Conservation (phyloP, 2,329 filamentous ascomycete genomes). For the Colletotrichum costaricense region DNA sequence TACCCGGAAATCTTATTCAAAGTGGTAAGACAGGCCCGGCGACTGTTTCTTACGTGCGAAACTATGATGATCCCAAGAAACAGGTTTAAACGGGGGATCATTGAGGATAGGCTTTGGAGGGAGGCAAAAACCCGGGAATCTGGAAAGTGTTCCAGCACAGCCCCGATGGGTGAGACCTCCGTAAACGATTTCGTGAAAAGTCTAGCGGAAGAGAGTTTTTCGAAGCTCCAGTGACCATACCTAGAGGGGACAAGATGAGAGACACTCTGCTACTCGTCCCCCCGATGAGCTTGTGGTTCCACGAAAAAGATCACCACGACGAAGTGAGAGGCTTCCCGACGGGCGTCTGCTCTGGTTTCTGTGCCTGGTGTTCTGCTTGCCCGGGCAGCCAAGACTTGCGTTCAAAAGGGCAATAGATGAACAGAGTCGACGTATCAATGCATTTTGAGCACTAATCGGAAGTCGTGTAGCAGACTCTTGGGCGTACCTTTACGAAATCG, state of each 20-base stretch:
- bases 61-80: background rate
- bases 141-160: background rate
- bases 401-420: constrained; percentile 1
- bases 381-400: constrained; percentile 3
- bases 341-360: background rate
- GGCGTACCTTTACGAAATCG: background rate
- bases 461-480: constrained; percentile 5
- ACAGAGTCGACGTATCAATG: background rate
- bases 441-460: background rate
- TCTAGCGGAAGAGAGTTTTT: background rate
- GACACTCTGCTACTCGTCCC: constrained; percentile 2
- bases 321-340: background rate
- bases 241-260: constrained; percentile 13
- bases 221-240: constrained; percentile 7
- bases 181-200: background rate
- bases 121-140: background rate
- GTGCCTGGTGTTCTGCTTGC: constrained; percentile 3
- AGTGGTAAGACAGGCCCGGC: constrained; percentile 1
- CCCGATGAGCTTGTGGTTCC: background rate
- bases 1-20: background rate
- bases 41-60: constrained; percentile 17
- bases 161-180: background rate
- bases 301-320: background rate
- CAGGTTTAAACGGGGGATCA: background rate
- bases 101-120: background rate